phyloP scores from a whole-genome alignment of 139 green algal genomes.

The Limnomonas spitsbergensis region DNA sequence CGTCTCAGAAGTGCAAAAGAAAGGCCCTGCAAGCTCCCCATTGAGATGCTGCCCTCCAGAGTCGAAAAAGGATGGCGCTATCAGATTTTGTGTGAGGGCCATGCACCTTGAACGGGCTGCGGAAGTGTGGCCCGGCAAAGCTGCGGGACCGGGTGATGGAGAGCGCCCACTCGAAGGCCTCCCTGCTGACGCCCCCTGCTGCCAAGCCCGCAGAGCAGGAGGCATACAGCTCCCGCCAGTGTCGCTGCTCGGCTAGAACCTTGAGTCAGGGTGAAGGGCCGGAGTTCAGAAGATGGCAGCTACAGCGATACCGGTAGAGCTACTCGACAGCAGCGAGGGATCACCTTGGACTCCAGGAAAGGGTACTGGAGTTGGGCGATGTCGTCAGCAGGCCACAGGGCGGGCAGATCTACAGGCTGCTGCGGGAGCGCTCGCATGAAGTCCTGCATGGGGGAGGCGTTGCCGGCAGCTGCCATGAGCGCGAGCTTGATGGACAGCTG shows the following conservation, averaged over 20 bases:
- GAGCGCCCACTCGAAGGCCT: constrained; percentile 53
- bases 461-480: constrained; percentile 37
- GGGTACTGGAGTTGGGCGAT: constrained; percentile 54
- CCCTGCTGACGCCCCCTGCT: not conserved
- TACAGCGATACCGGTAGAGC: not conserved
- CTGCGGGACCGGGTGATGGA: constrained; percentile 60
- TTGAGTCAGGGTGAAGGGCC: not conserved
- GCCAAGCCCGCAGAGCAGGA: not conserved
- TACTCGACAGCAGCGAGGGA: not conserved
- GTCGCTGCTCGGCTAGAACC: not conserved
- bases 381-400: constrained; percentile 51
- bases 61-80: too few relatives aligned
- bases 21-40: too few relatives aligned
- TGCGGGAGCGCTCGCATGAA: constrained; percentile 62
- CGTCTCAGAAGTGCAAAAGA: too few relatives aligned
- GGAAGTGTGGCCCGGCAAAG: constrained; percentile 69
- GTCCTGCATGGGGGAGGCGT: constrained; percentile 34
- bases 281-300: not conserved
- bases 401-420: constrained; percentile 52
- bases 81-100: too few relatives aligned
- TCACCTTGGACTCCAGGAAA: constrained; percentile 32
- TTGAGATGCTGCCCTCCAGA: too few relatives aligned
- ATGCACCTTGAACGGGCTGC: constrained; percentile 16
- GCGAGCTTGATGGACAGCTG: not conserved
- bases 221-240: not conserved